Conservation (phyloP, 2,329 filamentous ascomycete species). For the Colletotrichum tropicale region DNA sequence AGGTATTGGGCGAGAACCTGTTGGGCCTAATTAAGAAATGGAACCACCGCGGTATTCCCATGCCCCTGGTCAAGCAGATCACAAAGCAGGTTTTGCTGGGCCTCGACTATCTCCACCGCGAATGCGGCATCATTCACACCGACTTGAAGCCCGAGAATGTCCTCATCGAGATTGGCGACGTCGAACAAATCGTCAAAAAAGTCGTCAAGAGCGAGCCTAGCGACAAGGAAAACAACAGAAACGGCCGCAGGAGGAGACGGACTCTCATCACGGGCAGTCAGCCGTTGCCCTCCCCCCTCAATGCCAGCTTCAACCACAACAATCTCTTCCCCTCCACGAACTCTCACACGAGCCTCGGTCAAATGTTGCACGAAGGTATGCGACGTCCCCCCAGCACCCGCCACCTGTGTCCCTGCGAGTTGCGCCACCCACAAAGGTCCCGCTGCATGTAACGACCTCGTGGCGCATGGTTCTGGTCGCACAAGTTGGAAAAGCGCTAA, state of each 20-base stretch:
- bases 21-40: constrained; percentile 96
- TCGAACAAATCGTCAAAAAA: constrained; percentile 97
- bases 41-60: constrained; percentile 97
- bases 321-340: constrained; percentile 71
- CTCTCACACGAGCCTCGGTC: constrained; percentile 79
- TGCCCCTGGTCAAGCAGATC: constrained; percentile 97
- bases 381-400: neutral
- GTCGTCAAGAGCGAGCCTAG: constrained; percentile 81
- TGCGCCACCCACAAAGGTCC: neutral
- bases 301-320: constrained; percentile 83
- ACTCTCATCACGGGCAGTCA: constrained; percentile 98
- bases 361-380: constrained; percentile 82
- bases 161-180: constrained; percentile 97
- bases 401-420: neutral
- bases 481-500: neutral
- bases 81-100: constrained; percentile 97
- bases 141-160: constrained; percentile 98
- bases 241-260: constrained; percentile 85
- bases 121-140: constrained; percentile 99
- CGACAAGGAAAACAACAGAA: constrained; percentile 88
- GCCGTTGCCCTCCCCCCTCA: constrained; percentile 91
- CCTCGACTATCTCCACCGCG: constrained; percentile 93
- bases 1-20: constrained; percentile 94
- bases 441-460: neutral
- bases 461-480: neutral